These are phyloP conservation scores for Iris pallida DNA, from an alignment of 116 monocot species.

Conservation along the genomic window DNA sequence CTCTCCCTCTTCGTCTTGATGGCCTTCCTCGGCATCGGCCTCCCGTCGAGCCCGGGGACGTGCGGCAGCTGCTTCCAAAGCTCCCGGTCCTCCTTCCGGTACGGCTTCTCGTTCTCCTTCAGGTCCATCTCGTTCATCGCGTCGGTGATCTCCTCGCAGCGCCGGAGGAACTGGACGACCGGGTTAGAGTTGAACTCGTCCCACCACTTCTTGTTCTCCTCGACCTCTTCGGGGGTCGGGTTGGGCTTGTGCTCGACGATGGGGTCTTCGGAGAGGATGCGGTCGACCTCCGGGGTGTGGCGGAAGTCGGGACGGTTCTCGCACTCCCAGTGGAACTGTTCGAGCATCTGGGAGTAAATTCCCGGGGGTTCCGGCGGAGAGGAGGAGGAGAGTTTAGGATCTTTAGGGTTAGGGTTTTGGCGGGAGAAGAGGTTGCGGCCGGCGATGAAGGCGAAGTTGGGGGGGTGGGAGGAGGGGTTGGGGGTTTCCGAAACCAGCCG, in stretches of 20 bases:
- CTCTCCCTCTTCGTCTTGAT: conserved; percentile 65
- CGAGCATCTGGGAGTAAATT: conserved; percentile 56
- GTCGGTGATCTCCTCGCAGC: conserved; percentile 53
- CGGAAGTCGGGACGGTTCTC: conserved; percentile 71
- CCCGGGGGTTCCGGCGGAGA: conserved; percentile 14
- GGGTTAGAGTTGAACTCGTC: conserved; percentile 56
- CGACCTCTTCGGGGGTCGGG: conserved; percentile 59
- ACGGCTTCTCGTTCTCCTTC: conserved; percentile 67
- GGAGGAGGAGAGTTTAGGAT: conserved; percentile 8
- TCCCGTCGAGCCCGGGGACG: conserved; percentile 65
- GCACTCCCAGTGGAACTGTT: conserved; percentile 73
- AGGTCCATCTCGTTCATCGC: conserved; percentile 70
- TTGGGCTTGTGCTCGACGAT: conserved; percentile 47
- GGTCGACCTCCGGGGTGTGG: conserved; percentile 62
- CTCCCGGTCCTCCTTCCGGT: conserved; percentile 55
- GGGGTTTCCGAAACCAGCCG: conserved; percentile 61
- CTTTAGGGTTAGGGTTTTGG: conserved; percentile 20
- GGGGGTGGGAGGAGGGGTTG: conserved; percentile 27
- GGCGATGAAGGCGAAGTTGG: conserved; percentile 63
- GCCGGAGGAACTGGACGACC: conserved; percentile 66
- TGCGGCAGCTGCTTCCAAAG: conserved; percentile 70
- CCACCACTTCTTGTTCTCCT: conserved; percentile 79
- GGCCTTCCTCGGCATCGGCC: conserved; percentile 79
- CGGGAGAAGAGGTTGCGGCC: conserved; percentile 34
- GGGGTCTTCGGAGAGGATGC: conserved; percentile 57